These are phyloP conservation scores for Talaromyces atroroseus DNA, from an alignment of 2,329 filamentous ascomycete species.

Conservation along the genomic window DNA sequence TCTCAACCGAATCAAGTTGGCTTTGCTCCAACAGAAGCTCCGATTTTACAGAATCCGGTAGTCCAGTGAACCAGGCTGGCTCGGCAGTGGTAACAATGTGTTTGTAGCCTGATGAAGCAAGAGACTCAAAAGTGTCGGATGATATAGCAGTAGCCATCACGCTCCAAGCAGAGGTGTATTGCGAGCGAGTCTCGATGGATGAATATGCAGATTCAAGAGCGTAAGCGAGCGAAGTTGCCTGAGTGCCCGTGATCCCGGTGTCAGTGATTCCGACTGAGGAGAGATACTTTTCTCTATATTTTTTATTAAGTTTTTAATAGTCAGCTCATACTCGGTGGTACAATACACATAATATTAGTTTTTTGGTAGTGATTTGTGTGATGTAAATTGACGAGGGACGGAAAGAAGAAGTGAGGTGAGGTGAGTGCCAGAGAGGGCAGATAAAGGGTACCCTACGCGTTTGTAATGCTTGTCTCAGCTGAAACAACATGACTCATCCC, in stretches of 20 bases:
- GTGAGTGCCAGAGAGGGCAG: neutral
- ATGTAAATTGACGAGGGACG: neutral
- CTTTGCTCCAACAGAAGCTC: conserved; percentile 3
- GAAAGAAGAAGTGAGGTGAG: too few species aligned
- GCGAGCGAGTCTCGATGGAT: neutral
- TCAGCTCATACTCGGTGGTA: neutral
- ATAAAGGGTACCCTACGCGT: neutral
- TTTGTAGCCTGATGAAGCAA: neutral
- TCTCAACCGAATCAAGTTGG: neutral
- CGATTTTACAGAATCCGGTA: conserved; percentile 5
- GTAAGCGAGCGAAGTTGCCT: conserved; percentile 7
- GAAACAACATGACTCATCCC: neutral
- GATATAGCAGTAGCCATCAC: neutral
- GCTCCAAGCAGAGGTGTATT: neutral
- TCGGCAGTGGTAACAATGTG: neutral
- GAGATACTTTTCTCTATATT: neutral
- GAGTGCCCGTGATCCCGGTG: conserved; percentile 3
- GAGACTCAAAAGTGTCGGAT: neutral
- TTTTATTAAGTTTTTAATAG: neutral
- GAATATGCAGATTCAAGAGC: neutral
- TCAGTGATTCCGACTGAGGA: neutral
- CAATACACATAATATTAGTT: neutral
- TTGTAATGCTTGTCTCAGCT: neutral
- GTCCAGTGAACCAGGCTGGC: conserved; percentile 6
- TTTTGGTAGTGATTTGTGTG: neutral